These are phyloP conservation scores for Lichtheimia ornata DNA, from an alignment of 371 early-diverging fungal species.

Conservation along the genomic window DNA sequence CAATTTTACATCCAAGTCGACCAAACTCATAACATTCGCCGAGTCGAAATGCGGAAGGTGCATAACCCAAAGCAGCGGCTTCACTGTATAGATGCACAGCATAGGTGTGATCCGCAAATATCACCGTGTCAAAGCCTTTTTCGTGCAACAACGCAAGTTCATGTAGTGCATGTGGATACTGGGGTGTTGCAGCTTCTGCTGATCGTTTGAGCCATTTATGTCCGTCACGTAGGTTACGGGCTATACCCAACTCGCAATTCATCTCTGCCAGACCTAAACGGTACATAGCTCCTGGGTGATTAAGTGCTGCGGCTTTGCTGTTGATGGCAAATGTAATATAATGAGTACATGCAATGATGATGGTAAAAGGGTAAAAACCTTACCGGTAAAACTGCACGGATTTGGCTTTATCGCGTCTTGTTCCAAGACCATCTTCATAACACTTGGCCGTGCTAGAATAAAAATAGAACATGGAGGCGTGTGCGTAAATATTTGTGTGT, in stretches of 20 bases:
- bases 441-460: constrained; percentile 56
- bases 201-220: constrained; percentile 82
- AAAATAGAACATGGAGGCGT: neutral
- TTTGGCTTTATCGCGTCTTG: constrained; percentile 51
- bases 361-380: constrained; percentile 3
- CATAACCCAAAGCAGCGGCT: constrained; percentile 64
- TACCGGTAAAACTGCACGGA: constrained; percentile 68
- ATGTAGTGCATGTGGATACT: constrained; percentile 81
- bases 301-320: constrained; percentile 72
- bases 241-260: constrained; percentile 69
- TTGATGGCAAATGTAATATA: constrained; percentile 1
- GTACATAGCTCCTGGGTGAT: constrained; percentile 78
- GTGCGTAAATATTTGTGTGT: neutral
- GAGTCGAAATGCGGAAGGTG: constrained; percentile 73
- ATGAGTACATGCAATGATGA: constrained; percentile 8
- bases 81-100: constrained; percentile 64
- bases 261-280: constrained; percentile 72
- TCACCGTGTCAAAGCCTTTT: constrained; percentile 67
- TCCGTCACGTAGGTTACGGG: constrained; percentile 70
- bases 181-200: constrained; percentile 70
- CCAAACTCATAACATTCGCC: constrained; percentile 86
- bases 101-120: constrained; percentile 72
- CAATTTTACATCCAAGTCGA: constrained; percentile 61
- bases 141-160: constrained; percentile 78
- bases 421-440: constrained; percentile 68